Conservation (phyloP, 1,284 basidiomycete genomes). For the Ustanciosporium gigantosporum region DNA sequence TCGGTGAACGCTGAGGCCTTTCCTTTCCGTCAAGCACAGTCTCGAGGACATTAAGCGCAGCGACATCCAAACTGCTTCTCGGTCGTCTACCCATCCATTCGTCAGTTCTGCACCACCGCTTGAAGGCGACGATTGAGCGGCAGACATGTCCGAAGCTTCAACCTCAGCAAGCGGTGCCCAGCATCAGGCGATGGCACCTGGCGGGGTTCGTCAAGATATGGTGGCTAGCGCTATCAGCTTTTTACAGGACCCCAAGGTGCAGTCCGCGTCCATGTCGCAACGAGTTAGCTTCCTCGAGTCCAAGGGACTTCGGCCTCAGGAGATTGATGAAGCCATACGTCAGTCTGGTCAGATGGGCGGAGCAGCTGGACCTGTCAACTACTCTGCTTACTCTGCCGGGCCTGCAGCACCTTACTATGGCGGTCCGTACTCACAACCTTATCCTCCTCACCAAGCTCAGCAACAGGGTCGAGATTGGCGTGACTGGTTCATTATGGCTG, state of each 20-base stretch:
- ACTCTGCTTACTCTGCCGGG: slow-evolving; percentile 20
- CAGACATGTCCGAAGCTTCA: slow-evolving; percentile 37
- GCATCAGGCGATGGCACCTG: slow-evolving; percentile 14
- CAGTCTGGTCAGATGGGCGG: slow-evolving; percentile 54
- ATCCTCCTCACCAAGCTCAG: slow-evolving; percentile 16
- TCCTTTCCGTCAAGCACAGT: too few species aligned
- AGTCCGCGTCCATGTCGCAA: slow-evolving; percentile 76
- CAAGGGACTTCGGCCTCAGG: slow-evolving; percentile 80
- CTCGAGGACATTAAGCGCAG: too few species aligned
- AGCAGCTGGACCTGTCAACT: slow-evolving; percentile 8
- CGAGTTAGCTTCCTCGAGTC: slow-evolving; percentile 90
- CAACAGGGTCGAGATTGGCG: slow-evolving; percentile 55
- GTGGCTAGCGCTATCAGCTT: slow-evolving; percentile 55
- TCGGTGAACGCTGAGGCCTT: too few species aligned
- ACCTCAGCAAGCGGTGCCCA: slow-evolving; percentile 25
- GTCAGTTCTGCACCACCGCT: neutral
- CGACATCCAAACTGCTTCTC: neutral
- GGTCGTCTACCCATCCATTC: neutral
- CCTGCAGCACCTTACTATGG: slow-evolving; percentile 33
- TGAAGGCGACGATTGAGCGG: too few species aligned
- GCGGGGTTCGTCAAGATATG: slow-evolving; percentile 50
- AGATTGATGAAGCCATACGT: slow-evolving; percentile 84
- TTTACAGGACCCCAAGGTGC: slow-evolving; percentile 64
- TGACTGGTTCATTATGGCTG: slow-evolving; percentile 74
- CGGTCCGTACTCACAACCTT: slow-evolving; percentile 14